phyloP scores from a whole-genome alignment of 768 basidiomycete species.

The Asterophora lycoperdoides region DNA sequence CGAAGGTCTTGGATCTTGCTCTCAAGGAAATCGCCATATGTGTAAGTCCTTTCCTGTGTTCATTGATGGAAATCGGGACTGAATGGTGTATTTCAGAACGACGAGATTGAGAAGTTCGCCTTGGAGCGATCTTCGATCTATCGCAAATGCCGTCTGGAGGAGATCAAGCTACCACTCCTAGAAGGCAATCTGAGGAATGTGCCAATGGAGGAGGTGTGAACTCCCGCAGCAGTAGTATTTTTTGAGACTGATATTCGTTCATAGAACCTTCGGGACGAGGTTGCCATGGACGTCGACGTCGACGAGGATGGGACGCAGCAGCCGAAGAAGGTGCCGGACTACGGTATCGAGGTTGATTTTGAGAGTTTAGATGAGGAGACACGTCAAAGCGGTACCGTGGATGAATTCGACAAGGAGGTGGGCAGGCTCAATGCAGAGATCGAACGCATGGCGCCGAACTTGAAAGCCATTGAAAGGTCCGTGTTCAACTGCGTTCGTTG shows the following conservation, averaged over 20 bases:
- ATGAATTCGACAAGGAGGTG: conserved; percentile 72
- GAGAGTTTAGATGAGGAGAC: conserved; percentile 69
- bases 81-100: conserved; percentile 31
- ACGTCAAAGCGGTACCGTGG: conserved; percentile 60
- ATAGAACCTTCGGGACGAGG: conserved; percentile 80
- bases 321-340: conserved; percentile 69
- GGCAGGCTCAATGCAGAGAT: conserved; percentile 73
- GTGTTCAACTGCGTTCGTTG: conserved; percentile 20
- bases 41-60: conserved; percentile 35
- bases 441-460: conserved; percentile 90
- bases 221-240: not conserved
- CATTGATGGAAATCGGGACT: not conserved
- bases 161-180: conserved; percentile 76
- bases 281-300: conserved; percentile 90
- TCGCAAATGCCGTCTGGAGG: conserved; percentile 90
- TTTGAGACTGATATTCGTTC: conserved; percentile 6
- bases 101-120: conserved; percentile 85
- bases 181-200: conserved; percentile 79
- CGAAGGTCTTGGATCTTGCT: conserved; percentile 77
- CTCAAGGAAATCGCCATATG: conserved; percentile 85
- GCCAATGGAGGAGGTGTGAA: conserved; percentile 87
- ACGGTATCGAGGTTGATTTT: conserved; percentile 90
- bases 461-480: conserved; percentile 92
- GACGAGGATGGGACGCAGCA: conserved; percentile 79
- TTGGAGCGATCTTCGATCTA: conserved; percentile 85